Conservation (phyloP, 179 eudicot genomes). For the Beta lomatogona region DNA sequence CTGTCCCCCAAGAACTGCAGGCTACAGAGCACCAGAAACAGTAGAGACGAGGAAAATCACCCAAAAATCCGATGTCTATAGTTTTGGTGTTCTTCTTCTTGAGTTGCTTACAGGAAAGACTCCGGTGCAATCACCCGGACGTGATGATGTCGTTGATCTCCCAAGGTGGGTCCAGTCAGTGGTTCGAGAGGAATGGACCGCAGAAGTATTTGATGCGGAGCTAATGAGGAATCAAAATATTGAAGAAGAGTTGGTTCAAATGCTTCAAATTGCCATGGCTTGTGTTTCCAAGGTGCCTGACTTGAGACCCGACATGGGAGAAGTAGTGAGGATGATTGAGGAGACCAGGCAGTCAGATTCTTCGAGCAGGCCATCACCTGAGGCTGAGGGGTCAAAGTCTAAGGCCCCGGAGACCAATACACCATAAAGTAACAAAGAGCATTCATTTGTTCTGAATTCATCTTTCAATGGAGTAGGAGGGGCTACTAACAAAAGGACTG, state of each 20-base stretch:
- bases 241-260: constrained; percentile 54
- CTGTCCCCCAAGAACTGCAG: constrained; percentile 48
- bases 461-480: constrained; percentile 15
- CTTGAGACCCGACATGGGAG: constrained; percentile 47
- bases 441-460: constrained; percentile 19
- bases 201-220: constrained; percentile 52
- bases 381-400: constrained; percentile 40
- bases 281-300: constrained; percentile 55
- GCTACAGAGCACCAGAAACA: constrained; percentile 54
- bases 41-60: constrained; percentile 41
- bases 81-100: constrained; percentile 50
- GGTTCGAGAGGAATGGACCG: constrained; percentile 56
- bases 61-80: constrained; percentile 49
- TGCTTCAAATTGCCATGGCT: constrained; percentile 59
- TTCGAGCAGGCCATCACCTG: constrained; percentile 47
- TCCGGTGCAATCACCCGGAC: constrained; percentile 49
- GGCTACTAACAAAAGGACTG: constrained; percentile 37
- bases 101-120: constrained; percentile 52
- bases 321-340: constrained; percentile 50
- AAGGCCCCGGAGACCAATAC: constrained; percentile 34
- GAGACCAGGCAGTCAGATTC: constrained; percentile 41
- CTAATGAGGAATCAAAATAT: constrained; percentile 47
- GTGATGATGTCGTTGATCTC: constrained; percentile 53
- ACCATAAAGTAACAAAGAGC: constrained; percentile 24
- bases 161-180: constrained; percentile 57